Evolutionary conservation across 306 rosid species (phyloP), one percentile per base, ranked within the genome.

Genomic region (Quercus parvula): DNA sequence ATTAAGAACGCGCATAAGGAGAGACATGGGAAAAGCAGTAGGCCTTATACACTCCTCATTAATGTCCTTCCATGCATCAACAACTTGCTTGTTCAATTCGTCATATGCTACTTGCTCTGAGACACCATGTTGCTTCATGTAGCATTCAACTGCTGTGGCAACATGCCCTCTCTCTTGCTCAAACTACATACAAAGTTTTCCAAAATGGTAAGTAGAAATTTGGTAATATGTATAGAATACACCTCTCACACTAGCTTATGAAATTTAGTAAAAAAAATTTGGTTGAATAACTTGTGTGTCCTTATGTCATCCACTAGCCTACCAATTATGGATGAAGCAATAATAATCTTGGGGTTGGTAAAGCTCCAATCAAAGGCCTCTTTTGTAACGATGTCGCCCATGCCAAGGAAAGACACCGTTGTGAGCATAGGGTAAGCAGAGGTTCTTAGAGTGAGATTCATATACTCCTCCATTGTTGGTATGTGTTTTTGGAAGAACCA

Each of bases 111-210:
- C 80, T 52, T 76, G 80, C 6, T 79, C 61, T 1, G 78, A 19
- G 6, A 24, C 61, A 1, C 51, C 71, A 51, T 79, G 24, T 25
- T 87, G 81, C 18, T 71, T 78, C 83, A 88, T 84, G 79, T 81
- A 90, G 52, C 94, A 86, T 62, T 90, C 90, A 0, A 88, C 67
- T 0, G 78, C 79, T 0, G 83, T 78, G 0, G 78, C 81, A 28
- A 75, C 74, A 13, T 90, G 89, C 18, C 67, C 84, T 57, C 91
- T 61, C 41, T 84, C 49, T 63, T 82, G 79, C 57, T 85, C 92
- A 73, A 83, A 77, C 86, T 82, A 22, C 9, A 4, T 22, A 25
- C 54, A 49, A 12, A 38, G 46, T 12, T 49, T 49, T 49, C 27
- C 18, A 22, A 38, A 19, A 33, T 1, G 27, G 5, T n/a, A 24